Conservation (phyloP, 805 yeast genomes). For the Ogataea parapolymorpha region DNA sequence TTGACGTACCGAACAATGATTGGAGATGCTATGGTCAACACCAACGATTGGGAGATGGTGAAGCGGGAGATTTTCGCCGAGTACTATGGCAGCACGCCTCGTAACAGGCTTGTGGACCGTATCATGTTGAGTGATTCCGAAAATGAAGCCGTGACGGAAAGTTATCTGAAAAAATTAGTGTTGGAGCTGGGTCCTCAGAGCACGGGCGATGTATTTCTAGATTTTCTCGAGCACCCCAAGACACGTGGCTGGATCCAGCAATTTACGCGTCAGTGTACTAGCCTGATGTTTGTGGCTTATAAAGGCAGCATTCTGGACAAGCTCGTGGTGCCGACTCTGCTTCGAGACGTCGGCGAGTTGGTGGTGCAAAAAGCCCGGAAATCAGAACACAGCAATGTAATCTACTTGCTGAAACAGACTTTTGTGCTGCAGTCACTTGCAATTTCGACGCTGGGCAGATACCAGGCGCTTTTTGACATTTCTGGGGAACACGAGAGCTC, state of each 20-base stretch:
- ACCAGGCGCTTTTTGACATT: constrained; percentile 23
- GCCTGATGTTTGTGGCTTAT: constrained; percentile 20
- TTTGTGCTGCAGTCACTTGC: constrained; percentile 26
- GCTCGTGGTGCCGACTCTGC: constrained; percentile 24
- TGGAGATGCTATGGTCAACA: constrained; percentile 23
- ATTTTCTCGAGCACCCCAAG: constrained; percentile 17
- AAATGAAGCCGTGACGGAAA: not conserved
- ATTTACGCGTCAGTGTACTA: constrained; percentile 24
- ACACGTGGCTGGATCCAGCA: constrained; percentile 23
- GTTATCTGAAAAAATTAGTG: constrained; percentile 16
- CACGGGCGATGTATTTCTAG: constrained; percentile 13
- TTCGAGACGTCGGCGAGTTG: constrained; percentile 27
- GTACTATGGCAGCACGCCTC: constrained; percentile 15
- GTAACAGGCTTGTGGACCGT: constrained; percentile 25
- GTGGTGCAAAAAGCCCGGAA: constrained; percentile 8
- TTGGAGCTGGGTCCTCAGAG: constrained; percentile 16
- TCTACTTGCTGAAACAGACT: constrained; percentile 21
- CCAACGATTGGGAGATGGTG: constrained; percentile 20
- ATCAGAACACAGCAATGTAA: not conserved
- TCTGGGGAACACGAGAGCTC: constrained; percentile 29
- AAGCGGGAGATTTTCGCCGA: constrained; percentile 29
- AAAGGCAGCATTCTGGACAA: constrained; percentile 25
- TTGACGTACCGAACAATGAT: constrained; percentile 28
- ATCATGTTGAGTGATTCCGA: constrained; percentile 9
- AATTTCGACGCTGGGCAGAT: constrained; percentile 26